Percentiles rank a stretch among this genome's conserved stretches.
These are phyloP conservation scores for Withania somnifera DNA, from an alignment of 305 asterid species.

Conservation along the genomic window DNA sequence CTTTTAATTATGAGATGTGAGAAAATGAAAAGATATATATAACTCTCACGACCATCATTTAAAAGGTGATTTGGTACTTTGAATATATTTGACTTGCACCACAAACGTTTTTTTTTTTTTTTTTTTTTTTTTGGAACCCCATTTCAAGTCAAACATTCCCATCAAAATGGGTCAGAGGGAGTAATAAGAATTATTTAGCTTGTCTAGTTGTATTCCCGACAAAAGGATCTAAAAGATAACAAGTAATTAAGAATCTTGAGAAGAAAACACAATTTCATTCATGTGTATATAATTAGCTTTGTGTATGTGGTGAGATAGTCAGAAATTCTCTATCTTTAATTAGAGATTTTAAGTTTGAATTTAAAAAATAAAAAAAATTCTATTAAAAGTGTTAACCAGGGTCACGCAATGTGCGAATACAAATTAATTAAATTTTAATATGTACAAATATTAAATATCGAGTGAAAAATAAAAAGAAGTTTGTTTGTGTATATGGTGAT, in stretches of 20 bases:
- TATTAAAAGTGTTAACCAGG: not conserved
- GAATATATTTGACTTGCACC: not conserved
- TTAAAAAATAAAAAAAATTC: rapidly evolving
- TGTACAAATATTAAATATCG: too few relatives aligned
- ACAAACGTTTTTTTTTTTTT: not conserved
- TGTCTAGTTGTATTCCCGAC: not conserved
- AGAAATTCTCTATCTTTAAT: rapidly evolving
- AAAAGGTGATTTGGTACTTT: not conserved
- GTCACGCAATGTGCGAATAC: not conserved
- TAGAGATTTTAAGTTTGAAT: rapidly evolving
- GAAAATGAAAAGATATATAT: not conserved
- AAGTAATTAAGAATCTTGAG: not conserved
- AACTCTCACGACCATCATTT: not conserved
- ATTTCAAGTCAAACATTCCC: not conserved
- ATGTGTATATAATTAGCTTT: not conserved
- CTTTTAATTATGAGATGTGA: not conserved
- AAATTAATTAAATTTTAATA: not conserved
- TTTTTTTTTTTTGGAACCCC: too few relatives aligned
- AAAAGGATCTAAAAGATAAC: not conserved
- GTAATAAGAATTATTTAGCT: not conserved
- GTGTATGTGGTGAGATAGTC: not conserved
- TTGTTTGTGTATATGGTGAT: not conserved
- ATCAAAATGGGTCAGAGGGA: not conserved
- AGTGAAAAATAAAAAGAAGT: not conserved
- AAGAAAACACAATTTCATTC: not conserved